Evolutionary conservation across 208 protist genomes (phyloP), one percentile per base, ranked within the genome.

Genomic region (Zelonia costaricensis): DNA sequence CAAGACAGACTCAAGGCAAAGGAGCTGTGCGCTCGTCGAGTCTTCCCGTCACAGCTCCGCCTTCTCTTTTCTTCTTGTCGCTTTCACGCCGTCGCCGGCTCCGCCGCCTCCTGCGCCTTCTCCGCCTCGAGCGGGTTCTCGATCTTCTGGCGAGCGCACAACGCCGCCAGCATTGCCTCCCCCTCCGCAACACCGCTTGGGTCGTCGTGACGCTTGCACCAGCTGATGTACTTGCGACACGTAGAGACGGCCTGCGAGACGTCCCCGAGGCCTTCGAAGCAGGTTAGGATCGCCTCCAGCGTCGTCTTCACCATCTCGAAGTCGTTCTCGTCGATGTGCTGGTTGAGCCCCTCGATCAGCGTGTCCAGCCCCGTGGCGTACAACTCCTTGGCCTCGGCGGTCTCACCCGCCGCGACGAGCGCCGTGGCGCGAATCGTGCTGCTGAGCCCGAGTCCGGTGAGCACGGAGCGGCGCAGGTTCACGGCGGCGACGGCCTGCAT

Each of bases 281-380:
- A 96, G 16, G 78, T 52, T 42, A 93, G 23, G 25, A 94, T 85
- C 25, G 67, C 53, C 56, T 76, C 38, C 25, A 96, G 78, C 20
- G 83, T 91, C 20, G 52, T 68, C 72, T 96, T 96, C 4, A 94
- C 91, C 10, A 80, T 47, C 0, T 77, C 68, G 27, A 83, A 78
- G 68, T 94, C 88, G 38, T 82, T 86, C 44, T 92, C 91, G 45
- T 96, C 91, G 63, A 94, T 91, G 72, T 96, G 87, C 58, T 69
- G 45, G 69, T 92, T 90, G 5, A 96, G 70, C 0, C 66, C 87
- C 54, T 93, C 91, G 38, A 96, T 90, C 22, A 94, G 66, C 5
- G 80, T 72, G 71, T 96, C 91, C 47, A 96, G 84, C 47, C 77
- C 91, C 62, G 84, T 90, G 33, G 63, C 84, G 59, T 82, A 96